Base-by-base conservation (phyloP, 2,329 filamentous ascomycete species). In the Furcasterigmium sp. region DNA sequence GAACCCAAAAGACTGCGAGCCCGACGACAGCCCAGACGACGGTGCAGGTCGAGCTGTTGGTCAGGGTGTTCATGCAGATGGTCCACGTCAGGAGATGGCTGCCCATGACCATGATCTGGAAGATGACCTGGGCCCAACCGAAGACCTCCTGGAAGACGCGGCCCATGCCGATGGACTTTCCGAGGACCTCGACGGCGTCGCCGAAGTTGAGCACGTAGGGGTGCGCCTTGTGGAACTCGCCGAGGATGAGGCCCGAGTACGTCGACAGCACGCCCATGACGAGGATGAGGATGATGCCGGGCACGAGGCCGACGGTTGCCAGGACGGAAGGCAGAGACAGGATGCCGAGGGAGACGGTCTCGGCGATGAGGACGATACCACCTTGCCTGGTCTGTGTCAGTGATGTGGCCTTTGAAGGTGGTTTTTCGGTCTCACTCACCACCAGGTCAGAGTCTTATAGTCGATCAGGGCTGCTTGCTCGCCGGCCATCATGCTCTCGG, bases 241-340 rank as follows among this genome's bases (percentile, higher is more conserved):
- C 86, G 35, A 70, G 56, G 35, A 64, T 58, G 10, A 69, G 55
- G 11, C 85, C 68, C 0, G 69, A 70, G 51, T 69, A 88, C 2
- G 84, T 87, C 54, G 87, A 88, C 3, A 88, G 65, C 14, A 82
- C 75, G 37, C 84, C 68, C 41, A 69, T 75, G 20, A 85, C 73
- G 48, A 88, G 72, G 35, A 86, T 88, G 57, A 88, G 58, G 47
- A 87, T 76, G 43, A 90, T 66, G n/a, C 85, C 85, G 0, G 85
- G 85, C 2, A 84, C 82, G 13, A 89, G 71, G 4, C 85, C 85
- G 35, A 89, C 70, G 11, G 82, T 68, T 3, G 85, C 83, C 56
- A 89, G 82, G 0, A 85, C 87, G 56, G 82, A 86, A 1, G 85
- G 85, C 48, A 89, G 86, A 1, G 83, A 87, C 67, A 89, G 85